A percentile compares a stretch with the other conserved stretches of the same genome.
Evolutionary conservation across 2,329 filamentous ascomycete species (phyloP).

Genomic region (Curvularia spicifera): DNA sequence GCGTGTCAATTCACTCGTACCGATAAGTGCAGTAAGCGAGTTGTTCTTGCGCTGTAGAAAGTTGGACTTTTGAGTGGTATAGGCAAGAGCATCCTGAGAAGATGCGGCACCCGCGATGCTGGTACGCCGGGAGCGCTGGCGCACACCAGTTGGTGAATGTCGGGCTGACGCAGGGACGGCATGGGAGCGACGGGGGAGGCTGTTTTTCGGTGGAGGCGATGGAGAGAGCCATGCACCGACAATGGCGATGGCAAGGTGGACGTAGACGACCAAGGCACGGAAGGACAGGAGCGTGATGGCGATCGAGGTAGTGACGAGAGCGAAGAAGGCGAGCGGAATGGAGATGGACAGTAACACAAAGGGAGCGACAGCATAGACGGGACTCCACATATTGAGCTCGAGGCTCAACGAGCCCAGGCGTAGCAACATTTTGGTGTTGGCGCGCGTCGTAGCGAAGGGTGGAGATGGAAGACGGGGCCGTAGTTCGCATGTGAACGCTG

Average conservation of each 20-base stretch:
- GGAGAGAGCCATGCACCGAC: slow-evolving; percentile 47
- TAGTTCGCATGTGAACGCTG: slow-evolving; percentile 30
- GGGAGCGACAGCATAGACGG: slow-evolving; percentile 44
- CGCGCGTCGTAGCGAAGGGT: background rate
- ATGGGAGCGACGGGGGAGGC: slow-evolving; percentile 20
- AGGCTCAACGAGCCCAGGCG: slow-evolving; percentile 19
- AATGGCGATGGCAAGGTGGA: slow-evolving; percentile 51
- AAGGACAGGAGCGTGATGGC: slow-evolving; percentile 49
- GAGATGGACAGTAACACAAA: slow-evolving; percentile 48
- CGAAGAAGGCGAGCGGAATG: slow-evolving; percentile 50
- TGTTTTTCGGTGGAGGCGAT: slow-evolving; percentile 22
- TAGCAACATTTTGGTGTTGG: slow-evolving; percentile 21
- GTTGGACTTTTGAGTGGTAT: slow-evolving; percentile 21
- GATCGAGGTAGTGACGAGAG: slow-evolving; percentile 48
- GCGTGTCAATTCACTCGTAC: slow-evolving; percentile 40
- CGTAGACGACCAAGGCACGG: slow-evolving; percentile 52
- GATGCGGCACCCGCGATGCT: slow-evolving; percentile 34
- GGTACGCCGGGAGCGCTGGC: slow-evolving; percentile 33
- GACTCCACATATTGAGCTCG: slow-evolving; percentile 35
- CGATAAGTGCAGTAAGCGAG: slow-evolving; percentile 45
- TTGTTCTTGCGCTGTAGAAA: slow-evolving; percentile 39
- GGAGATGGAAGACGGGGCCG: slow-evolving; percentile 2
- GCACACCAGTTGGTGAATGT: slow-evolving; percentile 29
- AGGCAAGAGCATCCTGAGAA: slow-evolving; percentile 25
- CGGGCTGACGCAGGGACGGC: slow-evolving; percentile 19